Conservation (phyloP, 805 yeast species). For the Suhomyces sp. region DNA sequence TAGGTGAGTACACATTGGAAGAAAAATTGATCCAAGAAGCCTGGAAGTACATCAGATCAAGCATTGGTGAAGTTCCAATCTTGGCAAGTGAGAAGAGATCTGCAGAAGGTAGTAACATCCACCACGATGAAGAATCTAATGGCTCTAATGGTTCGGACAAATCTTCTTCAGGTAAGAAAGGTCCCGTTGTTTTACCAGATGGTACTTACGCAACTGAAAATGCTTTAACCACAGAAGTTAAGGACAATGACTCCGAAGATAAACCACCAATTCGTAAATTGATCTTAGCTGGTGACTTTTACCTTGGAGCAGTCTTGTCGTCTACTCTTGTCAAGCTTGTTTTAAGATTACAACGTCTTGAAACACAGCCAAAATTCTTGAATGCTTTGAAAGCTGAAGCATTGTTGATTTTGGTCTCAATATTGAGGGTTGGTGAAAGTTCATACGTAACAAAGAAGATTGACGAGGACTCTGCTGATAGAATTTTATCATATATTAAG, state of each 20-base stretch:
- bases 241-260: constrained; percentile 26
- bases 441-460: constrained; percentile 66
- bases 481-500: constrained; percentile 84
- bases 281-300: constrained; percentile 84
- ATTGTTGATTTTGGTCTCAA: constrained; percentile 85
- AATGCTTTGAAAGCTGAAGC: constrained; percentile 96
- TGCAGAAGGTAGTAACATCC: constrained; percentile 23
- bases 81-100: constrained; percentile 64
- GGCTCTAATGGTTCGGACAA: constrained; percentile 21
- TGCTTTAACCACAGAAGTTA: constrained; percentile 52
- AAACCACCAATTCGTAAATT: constrained; percentile 79
- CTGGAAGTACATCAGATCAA: constrained; percentile 82
- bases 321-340: constrained; percentile 87
- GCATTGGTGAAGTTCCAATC: constrained; percentile 91
- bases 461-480: constrained; percentile 96
- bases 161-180: constrained; percentile 29
- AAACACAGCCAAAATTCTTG: constrained; percentile 53
- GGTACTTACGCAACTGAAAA: constrained; percentile 98
- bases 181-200: constrained; percentile 93
- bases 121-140: constrained; percentile 29
- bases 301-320: constrained; percentile 83
- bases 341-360: constrained; percentile 63
- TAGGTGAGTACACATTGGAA: constrained; percentile 85
- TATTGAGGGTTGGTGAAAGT: constrained; percentile 83
- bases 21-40: constrained; percentile 72